phyloP scores from a whole-genome alignment of 2,329 filamentous ascomycete species.

The Rhexocercosporidium sp. region DNA sequence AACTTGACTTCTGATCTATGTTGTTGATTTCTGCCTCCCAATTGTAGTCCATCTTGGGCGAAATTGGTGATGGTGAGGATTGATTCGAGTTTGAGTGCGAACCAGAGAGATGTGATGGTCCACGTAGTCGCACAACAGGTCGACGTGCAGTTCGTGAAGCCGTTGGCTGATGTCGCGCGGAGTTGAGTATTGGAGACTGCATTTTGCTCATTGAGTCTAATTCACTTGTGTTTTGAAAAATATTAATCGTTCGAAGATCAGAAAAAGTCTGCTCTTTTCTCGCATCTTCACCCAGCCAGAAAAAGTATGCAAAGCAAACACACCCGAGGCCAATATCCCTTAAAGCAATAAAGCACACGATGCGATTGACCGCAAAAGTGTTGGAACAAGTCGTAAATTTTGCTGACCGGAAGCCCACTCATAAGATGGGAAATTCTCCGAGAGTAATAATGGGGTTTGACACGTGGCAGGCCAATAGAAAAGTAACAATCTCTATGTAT shows the following conservation, averaged over 20 bases:
- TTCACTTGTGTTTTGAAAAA: slow-evolving; percentile 10
- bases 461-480: slow-evolving; percentile 28
- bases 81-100: slow-evolving; percentile 17
- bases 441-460: slow-evolving; percentile 14
- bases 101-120: slow-evolving; percentile 5
- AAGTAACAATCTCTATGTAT: slow-evolving; percentile 24
- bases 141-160: slow-evolving; percentile 8
- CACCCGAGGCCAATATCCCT: neutral
- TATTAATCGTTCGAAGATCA: slow-evolving; percentile 1
- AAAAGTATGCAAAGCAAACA: slow-evolving; percentile 5
- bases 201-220: slow-evolving; percentile 22
- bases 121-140: slow-evolving; percentile 16
- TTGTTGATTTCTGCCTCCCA: slow-evolving; percentile 4
- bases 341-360: slow-evolving; percentile 12
- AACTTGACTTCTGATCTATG: slow-evolving; percentile 7
- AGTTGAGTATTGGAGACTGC: slow-evolving; percentile 24
- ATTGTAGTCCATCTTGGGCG: slow-evolving; percentile 12
- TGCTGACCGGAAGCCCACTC: slow-evolving; percentile 13
- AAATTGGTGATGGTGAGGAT: slow-evolving; percentile 4
- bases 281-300: slow-evolving; percentile 8
- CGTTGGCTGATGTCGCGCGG: slow-evolving; percentile 15
- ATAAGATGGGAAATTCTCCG: slow-evolving; percentile 20
- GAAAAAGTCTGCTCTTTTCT: slow-evolving; percentile 10
- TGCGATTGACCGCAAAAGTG: slow-evolving; percentile 10
- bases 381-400: slow-evolving; percentile 13